Percentiles rank a stretch among this genome's conserved stretches.
These are phyloP conservation scores for Streptanthus diversifolius DNA, from an alignment of 345 rosid genomes.

Conservation along the genomic window DNA sequence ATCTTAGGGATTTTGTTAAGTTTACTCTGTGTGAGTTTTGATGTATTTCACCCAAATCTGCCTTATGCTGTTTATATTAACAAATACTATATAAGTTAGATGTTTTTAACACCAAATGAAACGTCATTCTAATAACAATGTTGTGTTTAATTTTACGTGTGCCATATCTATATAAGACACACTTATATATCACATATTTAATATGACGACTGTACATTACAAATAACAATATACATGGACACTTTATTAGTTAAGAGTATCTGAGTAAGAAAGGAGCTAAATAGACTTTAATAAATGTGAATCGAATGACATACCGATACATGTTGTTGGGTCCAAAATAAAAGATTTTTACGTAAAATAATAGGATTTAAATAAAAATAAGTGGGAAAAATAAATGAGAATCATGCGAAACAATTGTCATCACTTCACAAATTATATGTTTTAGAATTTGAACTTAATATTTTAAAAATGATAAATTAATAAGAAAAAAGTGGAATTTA, in stretches of 20 bases:
- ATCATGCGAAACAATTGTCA: no score
- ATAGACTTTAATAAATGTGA: slow-evolving; percentile 35
- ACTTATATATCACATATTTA: background rate
- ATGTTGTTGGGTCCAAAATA: slow-evolving; percentile 73
- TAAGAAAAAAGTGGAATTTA: slow-evolving; percentile 4
- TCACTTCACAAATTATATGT: no score
- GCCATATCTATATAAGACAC: background rate
- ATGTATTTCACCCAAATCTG: background rate
- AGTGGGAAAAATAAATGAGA: no score
- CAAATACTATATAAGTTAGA: background rate
- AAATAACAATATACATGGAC: background rate
- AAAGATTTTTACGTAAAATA: slow-evolving; percentile 55
- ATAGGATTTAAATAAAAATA: background rate
- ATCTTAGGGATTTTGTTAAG: background rate
- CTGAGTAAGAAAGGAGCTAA: slow-evolving; percentile 21
- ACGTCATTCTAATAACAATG: background rate
- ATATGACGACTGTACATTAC: background rate
- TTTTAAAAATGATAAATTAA: no score
- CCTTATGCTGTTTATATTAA: background rate
- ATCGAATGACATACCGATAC: slow-evolving; percentile 30
- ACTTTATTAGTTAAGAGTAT: slow-evolving; percentile 17
- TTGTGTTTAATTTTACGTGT: background rate
- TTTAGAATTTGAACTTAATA: no score
- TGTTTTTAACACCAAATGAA: background rate
- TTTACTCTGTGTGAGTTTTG: background rate